These are phyloP conservation scores for Ustilago bromivora DNA, from an alignment of 1,284 basidiomycete species.

Conservation along the genomic window DNA sequence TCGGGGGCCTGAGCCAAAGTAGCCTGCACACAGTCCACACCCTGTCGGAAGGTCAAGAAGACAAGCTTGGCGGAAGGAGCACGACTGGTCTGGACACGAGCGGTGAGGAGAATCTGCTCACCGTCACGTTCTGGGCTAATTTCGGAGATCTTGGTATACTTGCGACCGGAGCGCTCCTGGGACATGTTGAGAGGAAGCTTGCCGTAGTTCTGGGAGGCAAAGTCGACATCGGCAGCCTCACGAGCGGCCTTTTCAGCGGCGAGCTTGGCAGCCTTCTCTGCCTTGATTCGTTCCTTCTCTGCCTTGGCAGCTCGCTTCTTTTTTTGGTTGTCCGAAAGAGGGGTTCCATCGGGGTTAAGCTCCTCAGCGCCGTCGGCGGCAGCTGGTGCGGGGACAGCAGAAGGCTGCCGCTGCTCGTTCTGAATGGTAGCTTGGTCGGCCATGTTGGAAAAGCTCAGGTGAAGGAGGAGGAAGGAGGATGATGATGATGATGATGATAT, in stretches of 20 bases:
- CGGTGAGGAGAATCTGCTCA: slow-evolving; percentile 85
- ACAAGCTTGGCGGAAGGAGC: slow-evolving; percentile 84
- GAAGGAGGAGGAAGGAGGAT: neutral
- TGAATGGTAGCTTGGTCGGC: slow-evolving; percentile 44
- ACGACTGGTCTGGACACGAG: slow-evolving; percentile 90
- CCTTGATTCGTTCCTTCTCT: slow-evolving; percentile 78
- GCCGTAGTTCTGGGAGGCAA: slow-evolving; percentile 87
- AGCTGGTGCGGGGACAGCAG: slow-evolving; percentile 18
- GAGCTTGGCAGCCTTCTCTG: slow-evolving; percentile 85
- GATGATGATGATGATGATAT: slow-evolving; percentile 6
- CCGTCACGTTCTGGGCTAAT: slow-evolving; percentile 80
- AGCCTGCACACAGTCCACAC: slow-evolving; percentile 89
- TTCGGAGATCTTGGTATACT: slow-evolving; percentile 76
- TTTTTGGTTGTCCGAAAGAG: slow-evolving; percentile 86
- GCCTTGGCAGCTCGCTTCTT: slow-evolving; percentile 93
- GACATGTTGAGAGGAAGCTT: slow-evolving; percentile 92
- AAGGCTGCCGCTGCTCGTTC: slow-evolving; percentile 25
- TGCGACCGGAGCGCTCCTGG: slow-evolving; percentile 74
- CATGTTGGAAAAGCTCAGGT: slow-evolving; percentile 23
- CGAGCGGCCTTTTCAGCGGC: slow-evolving; percentile 81
- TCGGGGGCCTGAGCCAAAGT: slow-evolving; percentile 81
- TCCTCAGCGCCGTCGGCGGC: slow-evolving; percentile 37
- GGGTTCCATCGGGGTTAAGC: slow-evolving; percentile 67
- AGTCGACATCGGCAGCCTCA: slow-evolving; percentile 84
- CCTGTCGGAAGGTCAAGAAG: slow-evolving; percentile 91